Evolutionary conservation across 164 flowering plant species (phyloP).

Genomic region (Hamamelis virginiana): DNA sequence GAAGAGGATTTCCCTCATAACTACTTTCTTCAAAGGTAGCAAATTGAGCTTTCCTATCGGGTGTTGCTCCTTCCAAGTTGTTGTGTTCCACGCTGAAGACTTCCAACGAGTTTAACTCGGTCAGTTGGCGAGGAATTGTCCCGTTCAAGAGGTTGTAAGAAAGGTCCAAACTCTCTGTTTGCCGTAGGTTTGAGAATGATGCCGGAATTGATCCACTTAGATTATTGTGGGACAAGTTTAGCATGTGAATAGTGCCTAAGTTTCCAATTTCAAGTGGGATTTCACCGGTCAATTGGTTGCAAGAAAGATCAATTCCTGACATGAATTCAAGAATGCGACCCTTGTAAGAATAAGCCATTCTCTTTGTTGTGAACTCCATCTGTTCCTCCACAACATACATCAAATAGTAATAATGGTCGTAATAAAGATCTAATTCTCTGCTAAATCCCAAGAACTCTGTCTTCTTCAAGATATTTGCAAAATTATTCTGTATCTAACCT

Average conservation of each 20-base stretch:
- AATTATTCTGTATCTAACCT: too few species aligned
- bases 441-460: too few species aligned
- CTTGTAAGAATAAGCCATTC: constrained; percentile 2
- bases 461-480: too few species aligned
- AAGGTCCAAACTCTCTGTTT: constrained; percentile 29
- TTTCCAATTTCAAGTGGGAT: constrained; percentile 27
- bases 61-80: constrained; percentile 24
- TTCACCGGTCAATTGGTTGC: constrained; percentile 17
- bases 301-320: constrained; percentile 26
- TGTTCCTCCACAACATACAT: background rate
- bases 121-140: constrained; percentile 20
- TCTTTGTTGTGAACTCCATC: constrained; percentile 19
- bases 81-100: constrained; percentile 24
- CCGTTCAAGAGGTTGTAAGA: constrained; percentile 30
- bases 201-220: constrained; percentile 16
- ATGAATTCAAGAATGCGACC: background rate
- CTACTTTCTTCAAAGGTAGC: constrained; percentile 18
- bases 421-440: too few species aligned
- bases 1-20: constrained; percentile 25
- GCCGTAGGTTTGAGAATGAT: constrained; percentile 12
- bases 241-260: background rate
- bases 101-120: background rate
- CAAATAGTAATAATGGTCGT: too few species aligned
- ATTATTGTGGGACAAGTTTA: constrained; percentile 24
- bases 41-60: constrained; percentile 14